Evolutionary conservation across 352 stramenopile genomes (phyloP).

Genomic region (Phytophthora vignae): DNA sequence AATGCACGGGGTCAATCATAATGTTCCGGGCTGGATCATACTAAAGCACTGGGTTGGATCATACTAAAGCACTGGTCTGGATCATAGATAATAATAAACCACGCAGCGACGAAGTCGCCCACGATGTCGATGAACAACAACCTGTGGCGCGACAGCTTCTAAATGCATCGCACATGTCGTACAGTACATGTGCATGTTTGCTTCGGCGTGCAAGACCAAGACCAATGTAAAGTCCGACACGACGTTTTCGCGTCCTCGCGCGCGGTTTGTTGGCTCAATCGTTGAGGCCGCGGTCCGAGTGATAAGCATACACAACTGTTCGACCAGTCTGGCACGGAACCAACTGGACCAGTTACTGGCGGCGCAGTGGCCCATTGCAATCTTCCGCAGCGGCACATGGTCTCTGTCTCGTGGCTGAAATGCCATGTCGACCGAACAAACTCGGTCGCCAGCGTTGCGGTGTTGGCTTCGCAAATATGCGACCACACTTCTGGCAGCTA

Average conservation of each 20-base stretch:
- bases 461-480: constrained; percentile 7
- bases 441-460: constrained; percentile 15
- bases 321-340: constrained; percentile 4
- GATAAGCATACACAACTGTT: constrained; percentile 24
- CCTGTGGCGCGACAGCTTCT: no score
- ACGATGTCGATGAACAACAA: no score
- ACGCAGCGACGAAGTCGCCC: no score
- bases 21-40: no score
- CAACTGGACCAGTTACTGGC: constrained; percentile 2
- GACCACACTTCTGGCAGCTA: constrained; percentile 23
- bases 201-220: no score
- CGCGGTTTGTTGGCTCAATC: constrained; percentile 5
- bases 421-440: constrained; percentile 20
- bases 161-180: no score
- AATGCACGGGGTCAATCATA: no score
- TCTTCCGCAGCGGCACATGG: constrained; percentile 33
- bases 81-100: no score
- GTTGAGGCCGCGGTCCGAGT: constrained; percentile 5
- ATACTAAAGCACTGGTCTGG: no score
- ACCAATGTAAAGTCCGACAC: neutral
- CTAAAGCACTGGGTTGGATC: no score
- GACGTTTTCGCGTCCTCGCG: constrained; percentile 7
- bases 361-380: constrained; percentile 20
- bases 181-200: no score
- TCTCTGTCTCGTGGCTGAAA: constrained; percentile 16